These are phyloP conservation scores for Plasmodium knowlesi DNA, from an alignment of 169 alveolate genomes.

Conservation along the genomic window DNA sequence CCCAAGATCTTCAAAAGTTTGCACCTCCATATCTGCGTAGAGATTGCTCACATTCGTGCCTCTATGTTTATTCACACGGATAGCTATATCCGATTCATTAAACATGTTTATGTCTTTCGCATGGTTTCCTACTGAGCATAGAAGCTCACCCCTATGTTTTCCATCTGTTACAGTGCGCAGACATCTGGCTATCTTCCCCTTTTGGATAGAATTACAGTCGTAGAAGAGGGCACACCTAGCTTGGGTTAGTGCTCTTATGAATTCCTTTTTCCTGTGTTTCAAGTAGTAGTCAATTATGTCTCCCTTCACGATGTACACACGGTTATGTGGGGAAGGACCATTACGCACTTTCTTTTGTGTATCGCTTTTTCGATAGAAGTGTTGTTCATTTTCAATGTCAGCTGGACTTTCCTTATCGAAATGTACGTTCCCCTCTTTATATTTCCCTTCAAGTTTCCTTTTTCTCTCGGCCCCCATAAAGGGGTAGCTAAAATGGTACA, in stretches of 20 bases:
- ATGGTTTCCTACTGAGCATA: conserved; percentile 28
- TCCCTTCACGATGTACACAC: conserved; percentile 24
- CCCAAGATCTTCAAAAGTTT: conserved; percentile 26
- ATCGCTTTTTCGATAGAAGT: background rate
- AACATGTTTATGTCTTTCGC: conserved; percentile 38
- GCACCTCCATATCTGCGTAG: conserved; percentile 30
- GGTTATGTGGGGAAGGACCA: background rate
- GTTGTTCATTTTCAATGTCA: background rate
- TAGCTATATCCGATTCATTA: conserved; percentile 41
- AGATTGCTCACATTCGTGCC: conserved; percentile 10
- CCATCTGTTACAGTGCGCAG: background rate
- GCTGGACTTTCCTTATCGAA: background rate
- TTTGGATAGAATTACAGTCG: conserved; percentile 18
- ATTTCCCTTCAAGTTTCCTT: background rate
- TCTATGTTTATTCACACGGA: background rate
- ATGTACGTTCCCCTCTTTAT: background rate
- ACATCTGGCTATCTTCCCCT: conserved; percentile 16
- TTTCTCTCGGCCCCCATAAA: background rate
- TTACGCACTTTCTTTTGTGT: background rate
- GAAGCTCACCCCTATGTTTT: background rate
- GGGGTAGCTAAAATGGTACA: background rate
- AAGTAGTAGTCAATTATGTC: conserved; percentile 29
- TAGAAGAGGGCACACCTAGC: conserved; percentile 11
- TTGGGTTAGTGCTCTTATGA: background rate
- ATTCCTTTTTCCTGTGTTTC: background rate